Percentiles rank a stretch among this genome's conserved stretches.
These are phyloP conservation scores for Coffea canephora DNA, from an alignment of 257 asterid species.

Conservation along the genomic window DNA sequence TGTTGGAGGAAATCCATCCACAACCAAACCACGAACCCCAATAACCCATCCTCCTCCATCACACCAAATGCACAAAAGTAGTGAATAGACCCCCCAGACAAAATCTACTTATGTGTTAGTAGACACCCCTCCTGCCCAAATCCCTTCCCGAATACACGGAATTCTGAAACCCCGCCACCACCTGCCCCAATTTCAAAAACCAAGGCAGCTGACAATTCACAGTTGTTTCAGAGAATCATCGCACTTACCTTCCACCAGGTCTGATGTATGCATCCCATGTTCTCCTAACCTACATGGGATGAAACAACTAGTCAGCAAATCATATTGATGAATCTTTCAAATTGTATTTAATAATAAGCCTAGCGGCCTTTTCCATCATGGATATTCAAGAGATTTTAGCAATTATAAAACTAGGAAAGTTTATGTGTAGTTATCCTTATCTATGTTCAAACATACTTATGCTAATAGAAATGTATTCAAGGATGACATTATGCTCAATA, in stretches of 20 bases:
- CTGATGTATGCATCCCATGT: constrained; percentile 87
- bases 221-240: background rate
- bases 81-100: background rate
- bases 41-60: background rate
- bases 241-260: constrained; percentile 86
- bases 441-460: background rate
- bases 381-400: background rate
- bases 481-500: background rate
- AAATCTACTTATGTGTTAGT: background rate
- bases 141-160: background rate
- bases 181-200: background rate
- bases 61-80: background rate
- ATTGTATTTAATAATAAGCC: background rate
- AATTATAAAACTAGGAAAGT: background rate
- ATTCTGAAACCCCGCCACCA: background rate
- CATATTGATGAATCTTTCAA: background rate
- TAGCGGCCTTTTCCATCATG: background rate
- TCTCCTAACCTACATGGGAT: constrained; percentile 74
- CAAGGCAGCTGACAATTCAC: background rate
- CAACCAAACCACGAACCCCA: background rate
- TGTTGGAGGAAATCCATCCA: background rate
- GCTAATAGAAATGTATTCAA: background rate
- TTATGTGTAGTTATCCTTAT: background rate
- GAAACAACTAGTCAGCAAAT: constrained; percentile 3
- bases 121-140: background rate